A percentile compares a stretch with the other conserved stretches of the same genome.
Conservation (phyloP, 1,139 yeast genomes). For the Suhomyces bolitotheri region DNA sequence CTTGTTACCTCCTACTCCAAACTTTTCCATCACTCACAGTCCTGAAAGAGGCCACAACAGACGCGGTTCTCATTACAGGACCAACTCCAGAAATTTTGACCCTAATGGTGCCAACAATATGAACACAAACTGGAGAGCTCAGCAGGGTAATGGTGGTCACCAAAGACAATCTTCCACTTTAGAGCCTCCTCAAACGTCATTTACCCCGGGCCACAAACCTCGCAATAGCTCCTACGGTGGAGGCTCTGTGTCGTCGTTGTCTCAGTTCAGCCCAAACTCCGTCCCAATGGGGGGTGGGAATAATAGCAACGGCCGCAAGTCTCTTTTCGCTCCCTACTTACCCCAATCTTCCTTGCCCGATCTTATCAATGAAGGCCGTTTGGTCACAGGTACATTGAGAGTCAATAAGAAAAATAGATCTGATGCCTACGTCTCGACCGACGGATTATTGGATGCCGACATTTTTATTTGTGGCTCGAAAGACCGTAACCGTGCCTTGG, state of each 20-base stretch:
- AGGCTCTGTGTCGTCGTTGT: constrained; percentile 61
- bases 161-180: constrained; percentile 26
- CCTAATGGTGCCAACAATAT: constrained; percentile 39
- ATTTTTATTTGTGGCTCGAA: constrained; percentile 98
- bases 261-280: constrained; percentile 35
- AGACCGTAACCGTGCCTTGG: constrained; percentile 95
- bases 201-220: constrained; percentile 79
- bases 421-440: constrained; percentile 96
- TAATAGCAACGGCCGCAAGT: constrained; percentile 60
- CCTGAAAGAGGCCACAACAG: constrained; percentile 50
- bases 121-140: constrained; percentile 66
- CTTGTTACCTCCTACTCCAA: constrained; percentile 51
- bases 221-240: constrained; percentile 65
- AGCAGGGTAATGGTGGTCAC: constrained; percentile 19
- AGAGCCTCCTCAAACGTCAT: constrained; percentile 52
- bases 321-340: constrained; percentile 91
- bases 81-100: constrained; percentile 61
- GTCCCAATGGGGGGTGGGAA: constrained; percentile 23
- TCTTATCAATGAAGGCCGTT: constrained; percentile 81
- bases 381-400: constrained; percentile 88
- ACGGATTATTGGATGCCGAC: constrained; percentile 92
- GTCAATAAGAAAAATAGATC: constrained; percentile 95
- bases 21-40: constrained; percentile 39
- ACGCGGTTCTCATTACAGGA: constrained; percentile 53
- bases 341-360: constrained; percentile 94